Base-by-base conservation (phyloP, 129 eudicot species). In the Pseudognaphalium luteoalbum region DNA sequence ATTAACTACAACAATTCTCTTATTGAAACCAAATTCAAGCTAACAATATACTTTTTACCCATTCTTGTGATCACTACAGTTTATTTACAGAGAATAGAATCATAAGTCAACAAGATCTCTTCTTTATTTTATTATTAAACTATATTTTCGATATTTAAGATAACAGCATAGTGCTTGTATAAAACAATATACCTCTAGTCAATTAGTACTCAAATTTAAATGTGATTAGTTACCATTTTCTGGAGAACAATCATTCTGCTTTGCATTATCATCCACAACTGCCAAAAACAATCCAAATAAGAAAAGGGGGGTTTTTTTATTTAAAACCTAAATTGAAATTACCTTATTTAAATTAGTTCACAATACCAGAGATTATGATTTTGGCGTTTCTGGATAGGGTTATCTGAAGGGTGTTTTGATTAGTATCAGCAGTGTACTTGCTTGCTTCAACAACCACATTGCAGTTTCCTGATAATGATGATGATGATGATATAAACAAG, bases 371-470 rank as follows among this genome's bases (percentile, higher is more conserved):
- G 25, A 93, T 87, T 11, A 60, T 70, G 66, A 90, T 56, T 59
- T 93, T 86, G 52, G 77, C 67, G 71, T 74, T 50, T 77, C 62
- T 85, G 37, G 96, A 83, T 2, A 88, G 50, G 42, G 96, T 85
- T 22, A 93, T 85, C 20, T 77, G 89, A 52, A 93, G 83, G 58
- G 72, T 73, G 44, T 78, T 84, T 30, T 80, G 81, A 81, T 74
- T 56, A 28, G 86, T 70, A 69, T 88, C 80, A 19, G 80, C 80
- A 8, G 72, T 86, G 81, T 84, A 92, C 61, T 85, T 86, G 64
- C 82, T 84, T 16, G 94, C 86, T 74, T 87, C 86, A 8, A 92
- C 85, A 22, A 76, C 64, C 37, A 93, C 98, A 76, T 86, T 76
- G 70, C 96, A 93, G 59, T 93, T 93, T 4, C 98, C 96, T 90